These are phyloP conservation scores for Argentina anserina DNA, from an alignment of 306 rosid genomes.

Conservation along the genomic window DNA sequence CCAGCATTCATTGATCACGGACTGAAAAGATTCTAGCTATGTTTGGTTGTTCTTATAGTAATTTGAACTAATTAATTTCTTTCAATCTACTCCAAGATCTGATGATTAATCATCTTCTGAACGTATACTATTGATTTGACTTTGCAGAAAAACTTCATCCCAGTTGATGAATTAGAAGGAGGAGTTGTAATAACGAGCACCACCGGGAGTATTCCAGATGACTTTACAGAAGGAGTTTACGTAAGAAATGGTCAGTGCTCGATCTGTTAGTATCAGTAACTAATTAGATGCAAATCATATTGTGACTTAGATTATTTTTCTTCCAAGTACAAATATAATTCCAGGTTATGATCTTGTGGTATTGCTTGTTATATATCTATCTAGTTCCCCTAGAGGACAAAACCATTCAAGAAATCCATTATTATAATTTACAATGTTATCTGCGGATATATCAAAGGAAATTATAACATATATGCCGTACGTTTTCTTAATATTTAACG, in stretches of 20 bases:
- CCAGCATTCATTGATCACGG: background rate
- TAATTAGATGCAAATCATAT: background rate
- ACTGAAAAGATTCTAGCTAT: background rate
- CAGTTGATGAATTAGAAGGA: slow-evolving; percentile 53
- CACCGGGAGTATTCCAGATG: slow-evolving; percentile 48
- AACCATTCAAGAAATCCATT: background rate
- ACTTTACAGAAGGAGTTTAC: slow-evolving; percentile 59
- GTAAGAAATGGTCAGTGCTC: slow-evolving; percentile 55
- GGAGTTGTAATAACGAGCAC: slow-evolving; percentile 30
- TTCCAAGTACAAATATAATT: background rate
- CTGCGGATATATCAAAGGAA: too few species aligned
- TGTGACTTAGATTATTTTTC: background rate
- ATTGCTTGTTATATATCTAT: background rate
- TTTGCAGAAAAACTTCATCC: slow-evolving; percentile 49
- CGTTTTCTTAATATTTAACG: slow-evolving; percentile 1
- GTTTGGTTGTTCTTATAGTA: too few species aligned
- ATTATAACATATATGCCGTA: background rate
- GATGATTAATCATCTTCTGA: background rate
- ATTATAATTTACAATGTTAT: background rate
- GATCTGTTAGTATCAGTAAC: background rate
- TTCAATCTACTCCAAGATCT: background rate
- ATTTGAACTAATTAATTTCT: too few species aligned
- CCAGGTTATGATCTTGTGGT: background rate
- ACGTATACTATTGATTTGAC: background rate
- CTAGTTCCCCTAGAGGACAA: background rate